A percentile compares a stretch with the other conserved stretches of the same genome.
These are phyloP conservation scores for Lasiosphaeria hispida DNA, from an alignment of 495 filamentous ascomycete genomes.

Conservation along the genomic window DNA sequence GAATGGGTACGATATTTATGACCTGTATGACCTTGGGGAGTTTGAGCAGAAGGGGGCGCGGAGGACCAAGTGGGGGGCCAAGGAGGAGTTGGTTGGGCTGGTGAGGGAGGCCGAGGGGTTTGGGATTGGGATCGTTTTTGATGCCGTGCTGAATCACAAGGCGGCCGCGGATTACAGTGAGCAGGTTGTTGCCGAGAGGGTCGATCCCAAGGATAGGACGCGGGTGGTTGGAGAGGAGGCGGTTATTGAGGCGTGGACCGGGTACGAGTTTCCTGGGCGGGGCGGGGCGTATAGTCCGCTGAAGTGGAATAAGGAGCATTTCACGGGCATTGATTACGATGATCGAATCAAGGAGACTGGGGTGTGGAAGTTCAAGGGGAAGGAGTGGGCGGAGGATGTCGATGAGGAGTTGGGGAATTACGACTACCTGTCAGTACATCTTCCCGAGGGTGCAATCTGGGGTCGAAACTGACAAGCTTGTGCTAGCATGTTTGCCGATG, in stretches of 20 bases:
- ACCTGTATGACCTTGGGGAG: slow-evolving; percentile 79
- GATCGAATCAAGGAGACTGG: slow-evolving; percentile 52
- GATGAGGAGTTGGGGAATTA: slow-evolving; percentile 69
- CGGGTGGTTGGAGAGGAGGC: slow-evolving; percentile 47
- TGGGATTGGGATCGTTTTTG: slow-evolving; percentile 63
- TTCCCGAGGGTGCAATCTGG: not conserved
- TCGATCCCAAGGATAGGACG: slow-evolving; percentile 58
- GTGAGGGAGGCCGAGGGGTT: slow-evolving; percentile 43
- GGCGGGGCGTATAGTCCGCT: slow-evolving; percentile 55
- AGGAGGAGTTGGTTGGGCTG: slow-evolving; percentile 57
- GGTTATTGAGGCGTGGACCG: slow-evolving; percentile 67
- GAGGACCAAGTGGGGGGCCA: slow-evolving; percentile 69
- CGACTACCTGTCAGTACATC: slow-evolving; percentile 48
- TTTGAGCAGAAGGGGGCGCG: slow-evolving; percentile 68
- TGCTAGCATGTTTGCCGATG: slow-evolving; percentile 61
- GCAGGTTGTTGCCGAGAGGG: slow-evolving; percentile 54
- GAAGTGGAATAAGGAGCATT: slow-evolving; percentile 68
- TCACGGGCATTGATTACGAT: slow-evolving; percentile 70
- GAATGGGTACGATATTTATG: slow-evolving; percentile 77
- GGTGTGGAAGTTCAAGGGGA: slow-evolving; percentile 66
- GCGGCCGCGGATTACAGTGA: slow-evolving; percentile 65
- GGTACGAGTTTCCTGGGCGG: slow-evolving; percentile 64
- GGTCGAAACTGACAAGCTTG: not conserved
- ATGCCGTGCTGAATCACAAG: slow-evolving; percentile 78
- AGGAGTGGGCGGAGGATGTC: slow-evolving; percentile 60